A percentile compares a stretch with the other conserved stretches of the same genome.
phyloP scores from a whole-genome alignment of 345 rosid genomes.

The Rhodomyrtus tomentosa region DNA sequence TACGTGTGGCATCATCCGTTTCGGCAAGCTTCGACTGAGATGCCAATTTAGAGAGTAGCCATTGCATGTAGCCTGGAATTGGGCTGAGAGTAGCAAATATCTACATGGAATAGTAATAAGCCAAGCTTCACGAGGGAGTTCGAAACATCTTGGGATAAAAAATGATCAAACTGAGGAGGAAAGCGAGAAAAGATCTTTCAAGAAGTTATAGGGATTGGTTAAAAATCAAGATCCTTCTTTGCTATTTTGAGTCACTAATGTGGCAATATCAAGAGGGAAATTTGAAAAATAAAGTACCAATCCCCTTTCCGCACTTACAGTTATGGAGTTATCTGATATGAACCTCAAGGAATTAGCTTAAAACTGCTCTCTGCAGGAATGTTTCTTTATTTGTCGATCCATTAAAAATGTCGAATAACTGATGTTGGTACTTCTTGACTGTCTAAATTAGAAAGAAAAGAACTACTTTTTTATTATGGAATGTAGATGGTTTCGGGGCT shows the following conservation, averaged over 20 bases:
- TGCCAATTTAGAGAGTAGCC: slow-evolving; percentile 79
- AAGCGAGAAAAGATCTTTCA: background rate
- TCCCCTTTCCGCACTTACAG: no score
- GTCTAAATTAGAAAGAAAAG: background rate
- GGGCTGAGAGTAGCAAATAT: slow-evolving; percentile 92
- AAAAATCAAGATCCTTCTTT: background rate
- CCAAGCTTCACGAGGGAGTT: background rate
- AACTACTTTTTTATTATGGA: background rate
- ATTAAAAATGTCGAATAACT: background rate
- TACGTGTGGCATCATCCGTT: slow-evolving; percentile 14
- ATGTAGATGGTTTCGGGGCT: background rate
- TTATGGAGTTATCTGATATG: background rate
- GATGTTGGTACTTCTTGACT: background rate
- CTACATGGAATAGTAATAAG: slow-evolving; percentile 14
- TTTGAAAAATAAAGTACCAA: background rate
- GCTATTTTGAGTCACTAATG: background rate
- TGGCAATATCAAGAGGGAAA: background rate
- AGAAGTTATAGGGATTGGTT: background rate
- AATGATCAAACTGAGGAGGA: background rate
- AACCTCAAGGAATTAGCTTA: background rate
- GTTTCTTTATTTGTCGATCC: background rate
- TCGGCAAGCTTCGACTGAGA: slow-evolving; percentile 61
- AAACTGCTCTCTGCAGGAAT: background rate
- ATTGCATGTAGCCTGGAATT: slow-evolving; percentile 81
- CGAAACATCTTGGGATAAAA: background rate